Evolutionary conservation across 1,139 yeast genomes (phyloP).

Genomic region (Saccharomyces hybrid): DNA sequence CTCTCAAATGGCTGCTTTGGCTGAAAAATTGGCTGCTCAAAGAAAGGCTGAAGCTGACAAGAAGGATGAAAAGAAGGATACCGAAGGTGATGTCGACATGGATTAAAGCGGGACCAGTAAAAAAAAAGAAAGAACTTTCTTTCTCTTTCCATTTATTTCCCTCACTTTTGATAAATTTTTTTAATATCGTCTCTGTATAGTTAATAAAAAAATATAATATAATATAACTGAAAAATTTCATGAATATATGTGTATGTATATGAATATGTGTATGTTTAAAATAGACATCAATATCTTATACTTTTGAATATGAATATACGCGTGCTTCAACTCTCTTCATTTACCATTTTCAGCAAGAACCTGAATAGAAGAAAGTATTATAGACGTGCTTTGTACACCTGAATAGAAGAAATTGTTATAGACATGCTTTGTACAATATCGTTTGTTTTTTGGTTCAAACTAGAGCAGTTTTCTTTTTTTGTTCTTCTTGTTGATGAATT

Average conservation of each 20-base stretch:
- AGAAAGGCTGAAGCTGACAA: constrained; percentile 39
- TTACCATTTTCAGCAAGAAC: not conserved
- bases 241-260: not conserved
- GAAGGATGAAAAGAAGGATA: constrained; percentile 21
- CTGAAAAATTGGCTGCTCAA: constrained; percentile 82
- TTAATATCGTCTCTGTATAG: not conserved
- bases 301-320: not conserved
- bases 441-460: not conserved
- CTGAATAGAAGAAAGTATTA: not conserved
- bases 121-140: not conserved
- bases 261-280: not conserved
- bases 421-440: not conserved
- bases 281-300: not conserved
- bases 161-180: not conserved
- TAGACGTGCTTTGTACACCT: no score
- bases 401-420: not conserved
- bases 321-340: not conserved
- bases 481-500: constrained; percentile 2
- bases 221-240: not conserved
- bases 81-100: constrained; percentile 1
- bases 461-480: constrained; percentile 5
- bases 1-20: constrained; percentile 75
- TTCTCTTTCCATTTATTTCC: not conserved
- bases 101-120: not conserved
- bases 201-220: not conserved